Base-by-base conservation (phyloP, 495 filamentous ascomycete genomes). In the Penicillium ochrochloron region DNA sequence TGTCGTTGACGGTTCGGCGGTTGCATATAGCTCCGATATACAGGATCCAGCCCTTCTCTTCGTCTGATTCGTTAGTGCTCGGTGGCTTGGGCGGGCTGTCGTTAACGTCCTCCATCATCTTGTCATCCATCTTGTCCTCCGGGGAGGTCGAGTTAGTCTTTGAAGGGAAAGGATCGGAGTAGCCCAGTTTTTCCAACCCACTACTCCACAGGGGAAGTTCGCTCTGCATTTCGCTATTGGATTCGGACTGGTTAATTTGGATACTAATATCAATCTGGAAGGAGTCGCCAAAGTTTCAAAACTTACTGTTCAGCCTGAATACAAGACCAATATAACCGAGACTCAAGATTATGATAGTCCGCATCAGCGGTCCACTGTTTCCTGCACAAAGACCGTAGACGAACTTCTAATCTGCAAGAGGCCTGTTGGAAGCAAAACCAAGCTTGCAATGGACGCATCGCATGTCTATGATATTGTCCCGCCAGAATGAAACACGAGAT, bases 351-450 rank as follows among this genome's bases (percentile, higher is more conserved):
- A 50, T 74, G 61, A 35, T 72, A 74, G 41, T 72, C 57, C 17
- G 55, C 61, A 51, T 74, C 63, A 5, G 69, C 69, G 1, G 56
- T 66, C 69, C 71, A 74, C 21, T 66, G 67, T 19, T 72, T 70
- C 58, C 71, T 61, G 41, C 70, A 66, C 14, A 70, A 21, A 17
- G 71, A 70, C 23, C 67, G 60, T 29, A 74, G 41, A 5, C 71
- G 70, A 37, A 72, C 70, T 55, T 74, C 71, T 52, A 74, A 41
- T 62, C 71, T 62, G 58, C 71, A 72, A 8, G 71, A 72, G 12
- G 71, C 71, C 54, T 74, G 69, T 52, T 74, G 71, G 34, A 68
- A 72, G 37, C 71, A 74, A 23, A 72, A 74, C 69, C 69, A 72
- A 11, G 69, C 66, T 25, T 74, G 60, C 9, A 74, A 57, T 21